A percentile compares a stretch with the other conserved stretches of the same genome.
Evolutionary conservation across 768 basidiomycete genomes (phyloP).

Genomic region (Suillus subluteus): DNA sequence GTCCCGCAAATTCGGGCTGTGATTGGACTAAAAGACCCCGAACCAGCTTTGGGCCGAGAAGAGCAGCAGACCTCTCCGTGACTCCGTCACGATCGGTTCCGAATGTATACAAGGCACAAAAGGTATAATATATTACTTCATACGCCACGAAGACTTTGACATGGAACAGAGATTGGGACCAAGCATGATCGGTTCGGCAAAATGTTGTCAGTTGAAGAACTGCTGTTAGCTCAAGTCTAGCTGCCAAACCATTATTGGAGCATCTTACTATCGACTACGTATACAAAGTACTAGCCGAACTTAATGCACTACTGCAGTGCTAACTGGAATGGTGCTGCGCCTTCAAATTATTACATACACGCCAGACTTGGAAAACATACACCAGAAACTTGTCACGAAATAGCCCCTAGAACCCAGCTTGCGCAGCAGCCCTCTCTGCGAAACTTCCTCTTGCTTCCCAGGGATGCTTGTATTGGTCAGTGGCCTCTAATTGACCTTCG

Average conservation of each 20-base stretch:
- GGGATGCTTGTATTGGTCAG: slow-evolving; percentile 35
- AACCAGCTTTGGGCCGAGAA: no score
- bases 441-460: slow-evolving; percentile 80
- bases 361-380: background rate
- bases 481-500: slow-evolving; percentile 16
- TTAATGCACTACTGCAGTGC: background rate
- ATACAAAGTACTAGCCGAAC: background rate
- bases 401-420: slow-evolving; percentile 55
- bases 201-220: background rate
- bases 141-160: no score
- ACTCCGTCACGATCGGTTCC: background rate
- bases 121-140: background rate
- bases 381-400: background rate
- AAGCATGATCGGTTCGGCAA: background rate
- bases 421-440: slow-evolving; percentile 63
- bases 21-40: background rate
- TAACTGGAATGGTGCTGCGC: background rate
- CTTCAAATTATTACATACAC: background rate
- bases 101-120: background rate
- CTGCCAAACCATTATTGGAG: background rate
- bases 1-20: background rate
- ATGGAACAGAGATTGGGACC: no score
- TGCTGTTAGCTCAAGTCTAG: background rate
- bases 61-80: background rate
- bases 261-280: background rate